Conservation (phyloP, 2,329 filamentous ascomycete genomes). For the Graphilbum fragrans region DNA sequence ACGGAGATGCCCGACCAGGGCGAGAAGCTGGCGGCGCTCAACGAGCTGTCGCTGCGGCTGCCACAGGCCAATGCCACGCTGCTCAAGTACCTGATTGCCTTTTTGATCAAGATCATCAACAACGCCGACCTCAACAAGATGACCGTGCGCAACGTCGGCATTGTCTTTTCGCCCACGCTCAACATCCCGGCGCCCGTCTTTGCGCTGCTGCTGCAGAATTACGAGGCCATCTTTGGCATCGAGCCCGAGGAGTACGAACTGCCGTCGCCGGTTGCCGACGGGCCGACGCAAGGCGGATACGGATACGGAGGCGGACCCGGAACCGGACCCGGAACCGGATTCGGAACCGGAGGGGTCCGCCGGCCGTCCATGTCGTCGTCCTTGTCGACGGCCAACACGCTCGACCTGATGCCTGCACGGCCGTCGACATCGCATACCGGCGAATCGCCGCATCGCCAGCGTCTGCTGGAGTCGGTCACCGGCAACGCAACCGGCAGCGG, state of each 20-base stretch:
- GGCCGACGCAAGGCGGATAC: conserved; percentile 1
- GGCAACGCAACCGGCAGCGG: conserved; percentile 9
- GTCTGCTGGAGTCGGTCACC: conserved; percentile 28
- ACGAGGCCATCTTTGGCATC: conserved; percentile 70
- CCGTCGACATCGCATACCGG: conserved; percentile 38
- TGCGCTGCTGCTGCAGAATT: conserved; percentile 86
- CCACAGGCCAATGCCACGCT: conserved; percentile 72
- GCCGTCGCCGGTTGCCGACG: conserved; percentile 22
- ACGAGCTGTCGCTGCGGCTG: conserved; percentile 66
- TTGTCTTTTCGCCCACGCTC: conserved; percentile 93
- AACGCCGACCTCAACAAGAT: conserved; percentile 91
- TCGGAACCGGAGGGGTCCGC: background rate
- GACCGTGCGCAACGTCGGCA: conserved; percentile 94
- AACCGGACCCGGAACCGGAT: no score
- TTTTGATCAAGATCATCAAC: conserved; percentile 85
- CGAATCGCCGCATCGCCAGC: conserved; percentile 39
- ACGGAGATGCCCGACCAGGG: conserved; percentile 64
- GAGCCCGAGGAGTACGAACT: conserved; percentile 53
- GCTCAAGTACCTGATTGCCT: conserved; percentile 73
- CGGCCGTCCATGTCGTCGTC: conserved; percentile 13
- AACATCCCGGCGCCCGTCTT: conserved; percentile 95
- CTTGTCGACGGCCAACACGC: conserved; percentile 2
- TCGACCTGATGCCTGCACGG: conserved; percentile 22
- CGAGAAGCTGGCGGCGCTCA: conserved; percentile 68
- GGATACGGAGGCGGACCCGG: no score